phyloP scores from a whole-genome alignment of 257 asterid species.

The Nicotiana attenuata region DNA sequence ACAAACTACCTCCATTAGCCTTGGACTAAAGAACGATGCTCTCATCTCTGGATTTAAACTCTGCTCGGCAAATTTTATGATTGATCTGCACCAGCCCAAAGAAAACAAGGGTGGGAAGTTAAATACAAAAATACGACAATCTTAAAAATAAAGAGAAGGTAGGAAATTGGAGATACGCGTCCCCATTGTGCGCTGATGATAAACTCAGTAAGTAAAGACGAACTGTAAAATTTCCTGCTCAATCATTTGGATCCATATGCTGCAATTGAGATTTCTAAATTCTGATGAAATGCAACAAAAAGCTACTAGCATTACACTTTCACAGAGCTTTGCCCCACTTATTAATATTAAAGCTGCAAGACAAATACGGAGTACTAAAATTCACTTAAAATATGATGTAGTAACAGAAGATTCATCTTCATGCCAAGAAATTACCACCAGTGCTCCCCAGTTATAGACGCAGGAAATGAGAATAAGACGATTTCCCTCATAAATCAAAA shows the following conservation, averaged over 20 bases:
- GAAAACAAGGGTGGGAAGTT: conserved; percentile 1
- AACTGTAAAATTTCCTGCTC: background rate
- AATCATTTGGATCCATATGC: background rate
- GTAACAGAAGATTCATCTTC: background rate
- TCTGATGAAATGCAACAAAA: background rate
- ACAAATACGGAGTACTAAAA: background rate
- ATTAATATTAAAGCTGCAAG: background rate
- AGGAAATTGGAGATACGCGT: background rate
- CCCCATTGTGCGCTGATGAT: background rate
- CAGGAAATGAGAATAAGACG: background rate
- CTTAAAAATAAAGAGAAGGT: background rate
- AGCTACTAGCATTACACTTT: background rate
- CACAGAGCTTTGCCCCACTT: background rate
- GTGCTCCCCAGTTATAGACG: background rate
- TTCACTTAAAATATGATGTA: background rate
- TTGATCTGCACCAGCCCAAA: conserved; percentile 50
- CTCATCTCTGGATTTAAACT: conserved; percentile 78
- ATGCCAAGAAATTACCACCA: background rate
- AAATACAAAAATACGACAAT: background rate
- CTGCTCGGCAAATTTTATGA: conserved; percentile 81
- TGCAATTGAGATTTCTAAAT: background rate
- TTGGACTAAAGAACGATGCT: conserved; percentile 83
- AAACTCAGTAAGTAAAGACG: background rate
- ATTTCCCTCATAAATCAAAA: background rate
- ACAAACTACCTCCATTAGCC: conserved; percentile 87